These are phyloP conservation scores for Anastatica hierochuntica DNA, from an alignment of 345 rosid genomes.

Conservation along the genomic window DNA sequence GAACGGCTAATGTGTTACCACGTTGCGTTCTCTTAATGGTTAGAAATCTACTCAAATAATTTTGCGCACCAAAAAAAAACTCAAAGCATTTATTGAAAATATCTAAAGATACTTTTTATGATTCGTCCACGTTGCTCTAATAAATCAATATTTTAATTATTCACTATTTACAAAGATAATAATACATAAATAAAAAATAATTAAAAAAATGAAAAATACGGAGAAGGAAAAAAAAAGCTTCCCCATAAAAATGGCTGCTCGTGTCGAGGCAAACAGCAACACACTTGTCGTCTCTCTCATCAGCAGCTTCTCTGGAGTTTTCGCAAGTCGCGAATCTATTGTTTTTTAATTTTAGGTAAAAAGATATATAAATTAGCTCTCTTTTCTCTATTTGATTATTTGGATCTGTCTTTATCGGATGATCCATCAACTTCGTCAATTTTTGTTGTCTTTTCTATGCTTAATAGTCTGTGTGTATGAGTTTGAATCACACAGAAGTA, in stretches of 20 bases:
- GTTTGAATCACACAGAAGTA: neutral
- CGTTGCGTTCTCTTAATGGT: neutral
- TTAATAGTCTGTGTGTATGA: neutral
- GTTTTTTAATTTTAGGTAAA: neutral
- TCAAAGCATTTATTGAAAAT: too few species aligned
- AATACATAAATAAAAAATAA: neutral
- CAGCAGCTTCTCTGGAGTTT: constrained; percentile 8
- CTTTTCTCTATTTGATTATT: neutral
- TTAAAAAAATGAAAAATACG: too few species aligned
- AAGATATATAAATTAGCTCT: neutral
- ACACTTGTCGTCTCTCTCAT: constrained; percentile 72
- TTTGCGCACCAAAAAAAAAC: too few species aligned
- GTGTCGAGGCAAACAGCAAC: constrained; percentile 43
- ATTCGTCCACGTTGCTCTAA: constrained; percentile 16
- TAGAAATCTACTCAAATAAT: neutral
- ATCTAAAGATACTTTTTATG: neutral
- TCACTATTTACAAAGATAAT: neutral
- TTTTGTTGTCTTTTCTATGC: constrained; percentile 6
- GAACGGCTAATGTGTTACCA: constrained; percentile 9
- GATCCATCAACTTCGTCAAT: neutral
- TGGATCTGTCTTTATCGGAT: constrained; percentile 16
- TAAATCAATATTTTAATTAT: too few species aligned
- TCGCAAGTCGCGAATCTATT: constrained; percentile 11
- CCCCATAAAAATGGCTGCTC: constrained; percentile 53
- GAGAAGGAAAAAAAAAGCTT: neutral